phyloP scores from a whole-genome alignment of 768 basidiomycete genomes.

The Tylopilus rubrobrunneus region DNA sequence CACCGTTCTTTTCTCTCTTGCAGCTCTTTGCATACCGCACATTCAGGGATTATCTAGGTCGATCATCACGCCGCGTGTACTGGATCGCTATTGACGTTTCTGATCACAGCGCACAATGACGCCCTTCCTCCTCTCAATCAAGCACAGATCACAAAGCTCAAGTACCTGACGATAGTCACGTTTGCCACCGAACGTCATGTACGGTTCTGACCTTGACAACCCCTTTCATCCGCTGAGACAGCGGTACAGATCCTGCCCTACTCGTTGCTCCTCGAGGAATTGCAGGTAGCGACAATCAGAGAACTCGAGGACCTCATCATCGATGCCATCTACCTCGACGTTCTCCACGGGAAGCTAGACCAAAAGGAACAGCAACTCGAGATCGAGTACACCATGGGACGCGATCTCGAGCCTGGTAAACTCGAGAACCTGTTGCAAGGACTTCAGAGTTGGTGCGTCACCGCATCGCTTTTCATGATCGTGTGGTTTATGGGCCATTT shows the following conservation, averaged over 20 bases:
- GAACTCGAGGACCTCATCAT: slow-evolving; percentile 97
- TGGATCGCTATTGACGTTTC: slow-evolving; percentile 1
- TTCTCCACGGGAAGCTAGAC: slow-evolving; percentile 88
- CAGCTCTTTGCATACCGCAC: slow-evolving; percentile 90
- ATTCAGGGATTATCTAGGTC: slow-evolving; percentile 78
- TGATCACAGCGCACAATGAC: slow-evolving; percentile 56
- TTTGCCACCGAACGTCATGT: slow-evolving; percentile 77
- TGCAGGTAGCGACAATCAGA: slow-evolving; percentile 77
- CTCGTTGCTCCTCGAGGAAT: slow-evolving; percentile 57
- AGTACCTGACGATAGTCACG: slow-evolving; percentile 88
- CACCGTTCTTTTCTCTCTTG: slow-evolving; percentile 59
- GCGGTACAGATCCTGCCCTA: slow-evolving; percentile 74
- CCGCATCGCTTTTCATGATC: neutral
- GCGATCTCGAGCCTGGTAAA: slow-evolving; percentile 81
- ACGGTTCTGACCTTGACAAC: slow-evolving; percentile 25
- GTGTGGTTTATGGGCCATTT: slow-evolving; percentile 7
- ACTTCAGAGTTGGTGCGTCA: slow-evolving; percentile 61
- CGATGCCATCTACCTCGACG: slow-evolving; percentile 89
- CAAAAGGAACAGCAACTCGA: slow-evolving; percentile 88
- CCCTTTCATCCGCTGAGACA: neutral
- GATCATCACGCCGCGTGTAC: slow-evolving; percentile 12
- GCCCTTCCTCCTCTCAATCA: slow-evolving; percentile 62
- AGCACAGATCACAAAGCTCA: slow-evolving; percentile 82
- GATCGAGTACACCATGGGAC: slow-evolving; percentile 88
- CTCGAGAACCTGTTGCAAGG: slow-evolving; percentile 57